A percentile compares a stretch with the other conserved stretches of the same genome.
Conservation (phyloP, 345 rosid genomes). For the Leavenworthia alabamica region DNA sequence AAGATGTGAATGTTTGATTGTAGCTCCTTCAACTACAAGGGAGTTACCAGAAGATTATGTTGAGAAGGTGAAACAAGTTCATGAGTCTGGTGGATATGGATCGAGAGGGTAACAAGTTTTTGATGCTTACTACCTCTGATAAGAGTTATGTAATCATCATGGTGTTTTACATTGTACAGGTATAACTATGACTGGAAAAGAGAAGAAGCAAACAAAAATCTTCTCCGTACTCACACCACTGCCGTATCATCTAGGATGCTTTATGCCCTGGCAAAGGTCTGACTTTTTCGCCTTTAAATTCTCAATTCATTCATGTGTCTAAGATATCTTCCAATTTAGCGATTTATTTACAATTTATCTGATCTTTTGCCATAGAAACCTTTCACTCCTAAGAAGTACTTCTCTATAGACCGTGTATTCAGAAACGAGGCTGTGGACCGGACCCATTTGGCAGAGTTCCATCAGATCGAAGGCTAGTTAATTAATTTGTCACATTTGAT, state of each 20-base stretch:
- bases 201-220: slow-evolving; percentile 91
- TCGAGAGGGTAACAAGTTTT: slow-evolving; percentile 74
- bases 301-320: too few relatives aligned
- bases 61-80: slow-evolving; percentile 59
- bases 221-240: slow-evolving; percentile 83
- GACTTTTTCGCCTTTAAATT: too few relatives aligned
- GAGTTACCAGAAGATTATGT: slow-evolving; percentile 77
- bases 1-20: background rate
- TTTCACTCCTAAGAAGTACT: slow-evolving; percentile 73
- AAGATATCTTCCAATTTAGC: too few relatives aligned
- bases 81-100: slow-evolving; percentile 78
- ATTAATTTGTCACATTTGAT: too few relatives aligned
- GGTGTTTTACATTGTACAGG: slow-evolving; percentile 30
- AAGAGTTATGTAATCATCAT: background rate
- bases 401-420: slow-evolving; percentile 95
- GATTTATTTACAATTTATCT: too few relatives aligned
- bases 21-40: slow-evolving; percentile 71
- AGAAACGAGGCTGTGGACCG: slow-evolving; percentile 96
- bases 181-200: slow-evolving; percentile 90
- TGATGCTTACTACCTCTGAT: background rate
- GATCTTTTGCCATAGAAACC: slow-evolving; percentile 58
- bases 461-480: slow-evolving; percentile 99
- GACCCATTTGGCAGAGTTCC: slow-evolving; percentile 95
- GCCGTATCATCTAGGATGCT: slow-evolving; percentile 88
- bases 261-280: slow-evolving; percentile 74